Evolutionary conservation across 495 filamentous ascomycete genomes (phyloP).

Genomic region (Trichoderma orchidacearum): DNA sequence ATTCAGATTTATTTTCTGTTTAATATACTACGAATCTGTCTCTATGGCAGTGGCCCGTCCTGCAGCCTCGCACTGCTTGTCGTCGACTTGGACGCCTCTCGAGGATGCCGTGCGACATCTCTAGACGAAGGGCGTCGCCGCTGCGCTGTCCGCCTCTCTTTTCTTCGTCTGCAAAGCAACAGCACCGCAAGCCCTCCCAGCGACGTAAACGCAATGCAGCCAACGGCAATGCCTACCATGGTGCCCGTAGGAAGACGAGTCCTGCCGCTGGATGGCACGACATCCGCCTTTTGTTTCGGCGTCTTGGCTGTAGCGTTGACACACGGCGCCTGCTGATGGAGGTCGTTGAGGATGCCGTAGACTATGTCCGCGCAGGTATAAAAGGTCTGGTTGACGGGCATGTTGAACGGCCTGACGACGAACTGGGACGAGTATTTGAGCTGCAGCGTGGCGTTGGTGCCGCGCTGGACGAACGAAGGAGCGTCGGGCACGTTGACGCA

Average conservation of each 20-base stretch:
- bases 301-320: constrained; percentile 29
- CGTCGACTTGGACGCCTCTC: neutral
- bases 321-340: constrained; percentile 25
- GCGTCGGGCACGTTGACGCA: constrained; percentile 29
- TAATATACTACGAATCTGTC: too few relatives aligned
- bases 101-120: neutral
- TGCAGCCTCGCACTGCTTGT: neutral
- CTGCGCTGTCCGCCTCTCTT: constrained; percentile 6
- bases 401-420: too few relatives aligned
- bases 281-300: constrained; percentile 4
- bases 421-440: constrained; percentile 31
- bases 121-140: neutral
- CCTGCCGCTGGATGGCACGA: neutral
- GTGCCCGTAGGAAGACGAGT: constrained; percentile 21
- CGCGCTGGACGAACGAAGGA: constrained; percentile 13
- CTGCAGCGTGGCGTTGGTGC: constrained; percentile 36
- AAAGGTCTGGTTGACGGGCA: constrained; percentile 31
- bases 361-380: constrained; percentile 39
- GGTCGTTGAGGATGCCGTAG: constrained; percentile 19
- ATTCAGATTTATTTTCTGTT: too few relatives aligned
- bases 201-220: constrained; percentile 17
- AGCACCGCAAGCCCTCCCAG: constrained; percentile 7
- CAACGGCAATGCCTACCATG: constrained; percentile 33
- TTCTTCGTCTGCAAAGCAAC: constrained; percentile 8
- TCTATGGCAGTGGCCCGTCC: too few relatives aligned